These are phyloP conservation scores for Sporisorium graminicola DNA, from an alignment of 1,284 basidiomycete species.

Conservation along the genomic window DNA sequence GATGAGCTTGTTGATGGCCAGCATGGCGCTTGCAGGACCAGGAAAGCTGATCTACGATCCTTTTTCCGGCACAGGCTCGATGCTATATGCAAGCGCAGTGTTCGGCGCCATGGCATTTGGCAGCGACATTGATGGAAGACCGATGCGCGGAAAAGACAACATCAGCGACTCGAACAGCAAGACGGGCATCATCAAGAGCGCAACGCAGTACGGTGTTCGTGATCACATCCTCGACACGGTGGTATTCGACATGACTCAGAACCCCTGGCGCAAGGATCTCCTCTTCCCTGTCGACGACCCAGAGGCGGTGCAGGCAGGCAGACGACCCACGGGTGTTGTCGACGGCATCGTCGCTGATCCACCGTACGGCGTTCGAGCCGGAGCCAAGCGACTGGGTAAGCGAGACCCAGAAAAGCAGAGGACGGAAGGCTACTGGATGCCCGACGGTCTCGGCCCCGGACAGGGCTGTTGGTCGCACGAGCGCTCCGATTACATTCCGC, in stretches of 20 bases:
- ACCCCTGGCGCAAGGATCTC: constrained; percentile 79
- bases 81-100: constrained; percentile 80
- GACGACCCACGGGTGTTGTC: constrained; percentile 75
- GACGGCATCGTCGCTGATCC: constrained; percentile 80
- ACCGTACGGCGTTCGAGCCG: constrained; percentile 91
- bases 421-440: constrained; percentile 64
- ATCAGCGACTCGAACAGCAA: constrained; percentile 48
- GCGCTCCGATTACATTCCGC: constrained; percentile 72
- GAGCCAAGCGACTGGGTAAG: constrained; percentile 91
- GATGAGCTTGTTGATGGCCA: constrained; percentile 93
- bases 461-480: constrained; percentile 57
- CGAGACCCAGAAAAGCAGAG: constrained; percentile 70
- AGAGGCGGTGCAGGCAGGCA: background rate
- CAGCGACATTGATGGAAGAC: constrained; percentile 96
- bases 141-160: constrained; percentile 90
- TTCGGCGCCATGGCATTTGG: constrained; percentile 90
- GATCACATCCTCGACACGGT: constrained; percentile 84
- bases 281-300: constrained; percentile 21
- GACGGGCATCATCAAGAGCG: constrained; percentile 79
- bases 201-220: constrained; percentile 84
- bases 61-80: constrained; percentile 95
- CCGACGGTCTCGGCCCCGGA: constrained; percentile 59
- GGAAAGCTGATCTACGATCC: constrained; percentile 96
- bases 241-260: constrained; percentile 89
- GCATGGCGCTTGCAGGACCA: constrained; percentile 87